Base-by-base conservation (phyloP, 2,329 filamentous ascomycete genomes). In the Aureobasidium melanogenum region DNA sequence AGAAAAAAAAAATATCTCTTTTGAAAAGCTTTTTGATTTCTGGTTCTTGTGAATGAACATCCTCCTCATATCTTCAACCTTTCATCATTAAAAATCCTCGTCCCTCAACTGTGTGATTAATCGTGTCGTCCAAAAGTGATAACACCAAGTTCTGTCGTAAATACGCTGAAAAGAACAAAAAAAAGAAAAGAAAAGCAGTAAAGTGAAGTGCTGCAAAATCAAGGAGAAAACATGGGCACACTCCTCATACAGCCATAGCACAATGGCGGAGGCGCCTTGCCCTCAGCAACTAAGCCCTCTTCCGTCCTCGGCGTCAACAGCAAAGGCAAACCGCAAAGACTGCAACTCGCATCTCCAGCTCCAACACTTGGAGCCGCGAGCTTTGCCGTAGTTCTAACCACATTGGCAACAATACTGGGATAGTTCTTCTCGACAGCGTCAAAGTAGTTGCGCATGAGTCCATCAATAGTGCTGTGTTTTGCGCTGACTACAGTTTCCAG, bases 361-460 rank as follows among this genome's bases (percentile, higher is more conserved):
- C 71, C 72, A 1, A 67, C 67, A 24, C 76, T 67, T 0, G 77
- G 71, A 28, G 83, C 75, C 48, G 85, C 79, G 43, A 97, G 80
- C 74, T 95, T 96, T 56, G 85, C 87, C n/a, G 89, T 87, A 36
- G 93, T 99, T 64, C 91, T 85, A 5, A 97, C 93, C 10, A 99
- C 94, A 71, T 99, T 99, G 34, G 92, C 88, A 66, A 99, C 92
- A 61, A 97, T 91, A 60, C 89, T 90, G 3, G 92, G 89, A 69
- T 95, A 97, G 63, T 88, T 88, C 66, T 85, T 84, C 71, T 96
- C 92, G 17, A 96, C 90, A 43, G 85, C 87, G 66, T 85, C 84
- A 69, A 99, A 96, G 73, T 97, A 99, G 62, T 91, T 86, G 62
- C 81, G 77, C 87, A 97, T 92, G 59, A 99, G 82, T 67, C 92